Evolutionary conservation across 768 basidiomycete species (phyloP).

Genomic region (Lactifluus piperatus): DNA sequence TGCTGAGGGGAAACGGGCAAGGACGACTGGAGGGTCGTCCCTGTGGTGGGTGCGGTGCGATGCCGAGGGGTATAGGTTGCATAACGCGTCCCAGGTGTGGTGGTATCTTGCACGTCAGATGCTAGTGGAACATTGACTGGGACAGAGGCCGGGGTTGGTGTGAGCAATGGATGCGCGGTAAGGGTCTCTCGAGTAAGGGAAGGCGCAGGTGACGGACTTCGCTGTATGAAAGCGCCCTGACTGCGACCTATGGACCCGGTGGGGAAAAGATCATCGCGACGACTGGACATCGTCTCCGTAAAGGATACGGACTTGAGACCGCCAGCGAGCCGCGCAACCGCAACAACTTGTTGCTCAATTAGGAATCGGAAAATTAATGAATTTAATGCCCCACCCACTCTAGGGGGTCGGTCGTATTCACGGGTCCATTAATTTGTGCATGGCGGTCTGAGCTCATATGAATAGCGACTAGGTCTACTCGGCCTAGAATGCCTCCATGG

Average conservation of each 20-base stretch:
- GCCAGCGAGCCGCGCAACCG: background rate
- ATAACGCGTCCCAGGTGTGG: conserved; percentile 39
- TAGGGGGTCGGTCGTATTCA: no score
- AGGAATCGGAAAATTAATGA: background rate
- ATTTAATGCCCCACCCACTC: background rate
- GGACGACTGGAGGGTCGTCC: conserved; percentile 34
- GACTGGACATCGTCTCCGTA: conserved; percentile 30
- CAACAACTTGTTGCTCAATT: background rate
- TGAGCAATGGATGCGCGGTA: conserved; percentile 58
- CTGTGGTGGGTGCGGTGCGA: conserved; percentile 41
- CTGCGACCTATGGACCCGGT: conserved; percentile 47
- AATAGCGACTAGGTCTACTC: background rate
- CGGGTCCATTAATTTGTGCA: background rate
- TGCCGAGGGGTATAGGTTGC: conserved; percentile 74
- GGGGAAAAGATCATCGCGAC: conserved; percentile 36
- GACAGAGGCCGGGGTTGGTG: conserved; percentile 30
- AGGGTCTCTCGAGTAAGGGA: conserved; percentile 39
- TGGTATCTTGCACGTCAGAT: conserved; percentile 12
- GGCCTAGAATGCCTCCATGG: background rate
- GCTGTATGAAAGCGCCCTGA: conserved; percentile 36
- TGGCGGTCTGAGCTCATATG: background rate
- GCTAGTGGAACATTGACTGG: conserved; percentile 23
- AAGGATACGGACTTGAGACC: background rate
- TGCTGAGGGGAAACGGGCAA: conserved; percentile 33
- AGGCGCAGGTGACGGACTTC: conserved; percentile 29